Conservation (phyloP, 2,329 filamentous ascomycete genomes). For the Knoxdaviesia proteae region DNA sequence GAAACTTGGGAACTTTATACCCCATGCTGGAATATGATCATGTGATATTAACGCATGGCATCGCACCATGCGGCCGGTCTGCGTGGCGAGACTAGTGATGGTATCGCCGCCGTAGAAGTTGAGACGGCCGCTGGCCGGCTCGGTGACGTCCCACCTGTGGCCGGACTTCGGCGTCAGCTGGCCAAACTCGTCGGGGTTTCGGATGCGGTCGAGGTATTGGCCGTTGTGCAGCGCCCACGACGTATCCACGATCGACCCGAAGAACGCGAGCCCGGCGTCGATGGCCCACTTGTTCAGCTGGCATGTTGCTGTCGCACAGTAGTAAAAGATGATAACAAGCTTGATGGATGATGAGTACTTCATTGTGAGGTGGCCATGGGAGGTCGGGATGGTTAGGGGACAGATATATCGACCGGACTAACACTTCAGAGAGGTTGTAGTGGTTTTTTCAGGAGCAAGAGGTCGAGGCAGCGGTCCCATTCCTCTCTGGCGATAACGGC, state of each 20-base stretch:
- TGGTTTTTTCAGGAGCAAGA: no score
- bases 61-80: slow-evolving; percentile 29
- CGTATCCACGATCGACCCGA: slow-evolving; percentile 37
- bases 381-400: no score
- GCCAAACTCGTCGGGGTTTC: slow-evolving; percentile 36
- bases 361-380: no score
- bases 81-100: slow-evolving; percentile 22
- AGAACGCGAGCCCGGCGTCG: slow-evolving; percentile 31
- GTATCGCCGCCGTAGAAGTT: slow-evolving; percentile 35
- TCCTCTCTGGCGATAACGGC: no score
- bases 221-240: slow-evolving; percentile 27
- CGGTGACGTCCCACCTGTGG: slow-evolving; percentile 41
- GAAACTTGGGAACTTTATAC: slow-evolving; percentile 8
- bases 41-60: slow-evolving; percentile 40
- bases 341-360: no score
- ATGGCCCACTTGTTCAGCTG: slow-evolving; percentile 30
- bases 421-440: no score
- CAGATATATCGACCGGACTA: no score
- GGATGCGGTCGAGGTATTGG: slow-evolving; percentile 32
- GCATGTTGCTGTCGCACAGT: slow-evolving; percentile 5
- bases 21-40: slow-evolving; percentile 13
- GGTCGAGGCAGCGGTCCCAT: no score
- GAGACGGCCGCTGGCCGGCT: slow-evolving; percentile 35
- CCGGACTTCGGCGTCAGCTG: slow-evolving; percentile 43
- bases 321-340: no score